Percentiles rank a stretch among this genome's conserved stretches.
Conservation (phyloP, 768 basidiomycete genomes). For the Termitomyces sp. region DNA sequence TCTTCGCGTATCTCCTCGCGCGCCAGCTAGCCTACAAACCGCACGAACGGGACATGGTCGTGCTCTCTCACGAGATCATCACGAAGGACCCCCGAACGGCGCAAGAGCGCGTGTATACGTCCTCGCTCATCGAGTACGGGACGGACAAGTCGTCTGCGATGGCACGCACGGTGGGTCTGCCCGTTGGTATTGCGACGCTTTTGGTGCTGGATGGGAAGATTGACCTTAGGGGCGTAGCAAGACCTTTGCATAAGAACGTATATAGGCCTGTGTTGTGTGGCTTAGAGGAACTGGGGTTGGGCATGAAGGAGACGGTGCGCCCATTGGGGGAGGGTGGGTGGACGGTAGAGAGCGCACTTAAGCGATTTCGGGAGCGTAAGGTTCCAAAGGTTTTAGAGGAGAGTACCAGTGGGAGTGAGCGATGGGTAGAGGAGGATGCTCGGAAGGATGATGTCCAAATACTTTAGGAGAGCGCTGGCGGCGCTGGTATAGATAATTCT, state of each 20-base stretch:
- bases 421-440: not conserved
- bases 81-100: slow-evolving; percentile 21
- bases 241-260: slow-evolving; percentile 57
- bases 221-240: slow-evolving; percentile 53
- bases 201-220: slow-evolving; percentile 59
- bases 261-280: slow-evolving; percentile 58
- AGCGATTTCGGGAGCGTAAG: not conserved
- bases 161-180: slow-evolving; percentile 87
- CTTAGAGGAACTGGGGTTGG: slow-evolving; percentile 47
- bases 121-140: slow-evolving; percentile 59
- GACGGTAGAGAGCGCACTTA: slow-evolving; percentile 6
- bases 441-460: not conserved
- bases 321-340: not conserved
- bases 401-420: not conserved
- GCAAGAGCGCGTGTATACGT: slow-evolving; percentile 54
- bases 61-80: slow-evolving; percentile 80
- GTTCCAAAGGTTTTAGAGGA: not conserved
- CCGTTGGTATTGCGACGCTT: slow-evolving; percentile 78
- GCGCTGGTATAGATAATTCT: not conserved
- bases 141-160: slow-evolving; percentile 60
- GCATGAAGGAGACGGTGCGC: slow-evolving; percentile 34
- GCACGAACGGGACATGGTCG: slow-evolving; percentile 79
- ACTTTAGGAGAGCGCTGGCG: not conserved
- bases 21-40: slow-evolving; percentile 64
- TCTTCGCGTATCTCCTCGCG: slow-evolving; percentile 68